phyloP scores from a whole-genome alignment of 2,329 filamentous ascomycete genomes.

The Beauveria rudraprayagi region DNA sequence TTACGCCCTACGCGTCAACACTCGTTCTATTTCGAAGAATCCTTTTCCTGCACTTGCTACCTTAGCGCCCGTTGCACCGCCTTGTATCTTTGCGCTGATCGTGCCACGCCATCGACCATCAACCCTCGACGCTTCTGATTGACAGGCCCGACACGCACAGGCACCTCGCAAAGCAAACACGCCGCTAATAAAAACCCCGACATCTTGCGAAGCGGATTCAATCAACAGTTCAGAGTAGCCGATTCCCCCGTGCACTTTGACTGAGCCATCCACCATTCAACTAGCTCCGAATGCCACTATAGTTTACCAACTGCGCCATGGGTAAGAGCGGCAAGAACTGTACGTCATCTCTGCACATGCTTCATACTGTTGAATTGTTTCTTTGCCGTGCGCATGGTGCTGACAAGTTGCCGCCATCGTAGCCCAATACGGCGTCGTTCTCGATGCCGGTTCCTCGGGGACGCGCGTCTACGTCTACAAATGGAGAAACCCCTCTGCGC shows the following conservation, averaged over 20 bases:
- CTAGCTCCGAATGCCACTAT: background rate
- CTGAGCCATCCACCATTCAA: background rate
- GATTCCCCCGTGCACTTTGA: background rate
- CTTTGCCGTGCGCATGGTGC: background rate
- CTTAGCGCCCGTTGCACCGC: background rate
- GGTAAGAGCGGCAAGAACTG: slow-evolving; percentile 23
- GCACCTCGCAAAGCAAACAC: background rate
- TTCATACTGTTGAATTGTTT: background rate
- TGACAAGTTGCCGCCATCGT: background rate
- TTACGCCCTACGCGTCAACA: slow-evolving; percentile 13
- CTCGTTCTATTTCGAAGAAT: slow-evolving; percentile 11
- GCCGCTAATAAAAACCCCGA: background rate
- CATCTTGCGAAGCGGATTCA: too few species aligned
- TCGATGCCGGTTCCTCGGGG: slow-evolving; percentile 96
- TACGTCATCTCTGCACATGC: slow-evolving; percentile 14
- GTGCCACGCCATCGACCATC: background rate
- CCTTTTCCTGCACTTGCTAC: background rate
- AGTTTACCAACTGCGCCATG: background rate
- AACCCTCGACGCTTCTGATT: background rate
- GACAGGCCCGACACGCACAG: background rate
- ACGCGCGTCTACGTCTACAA: slow-evolving; percentile 91
- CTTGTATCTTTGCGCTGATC: background rate
- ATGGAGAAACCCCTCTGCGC: slow-evolving; percentile 74
- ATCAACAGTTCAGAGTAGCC: background rate
- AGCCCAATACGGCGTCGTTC: slow-evolving; percentile 82